These are phyloP conservation scores for Aureobasidium namibiae DNA, from an alignment of 2,329 filamentous ascomycete genomes.

Conservation along the genomic window DNA sequence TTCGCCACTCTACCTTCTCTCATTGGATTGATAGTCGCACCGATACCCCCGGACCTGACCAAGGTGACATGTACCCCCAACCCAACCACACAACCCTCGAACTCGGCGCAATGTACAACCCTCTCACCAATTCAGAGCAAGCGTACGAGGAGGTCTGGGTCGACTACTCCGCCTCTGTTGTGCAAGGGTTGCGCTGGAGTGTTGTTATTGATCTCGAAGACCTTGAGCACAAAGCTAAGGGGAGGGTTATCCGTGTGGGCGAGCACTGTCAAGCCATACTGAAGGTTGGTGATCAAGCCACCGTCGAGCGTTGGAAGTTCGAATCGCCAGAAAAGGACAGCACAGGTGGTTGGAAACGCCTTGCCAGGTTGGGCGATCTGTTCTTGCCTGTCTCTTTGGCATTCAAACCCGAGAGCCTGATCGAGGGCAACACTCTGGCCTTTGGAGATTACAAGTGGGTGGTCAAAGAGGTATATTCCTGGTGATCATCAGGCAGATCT, in stretches of 20 bases:
- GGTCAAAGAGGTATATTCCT: constrained; percentile 27
- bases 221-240: constrained; percentile 28
- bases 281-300: constrained; percentile 35
- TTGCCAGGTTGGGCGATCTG: constrained; percentile 29
- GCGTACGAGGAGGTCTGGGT: constrained; percentile 62
- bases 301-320: constrained; percentile 51
- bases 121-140: constrained; percentile 41
- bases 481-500: background rate
- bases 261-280: constrained; percentile 50
- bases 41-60: constrained; percentile 39
- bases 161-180: constrained; percentile 34
- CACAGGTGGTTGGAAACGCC: constrained; percentile 28
- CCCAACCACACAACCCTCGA: constrained; percentile 40
- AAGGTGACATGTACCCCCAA: constrained; percentile 47
- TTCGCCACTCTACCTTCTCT: constrained; percentile 38
- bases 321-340: constrained; percentile 11
- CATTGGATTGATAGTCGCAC: constrained; percentile 55
- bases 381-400: constrained; percentile 34
- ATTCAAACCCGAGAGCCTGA: constrained; percentile 25
- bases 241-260: constrained; percentile 48
- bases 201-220: constrained; percentile 36
- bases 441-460: constrained; percentile 30
- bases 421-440: constrained; percentile 24
- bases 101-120: constrained; percentile 53
- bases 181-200: constrained; percentile 17